Evolutionary conservation across 108 stramenopile species (phyloP).

Genomic region (Pseudonitzschia delicatissima): DNA sequence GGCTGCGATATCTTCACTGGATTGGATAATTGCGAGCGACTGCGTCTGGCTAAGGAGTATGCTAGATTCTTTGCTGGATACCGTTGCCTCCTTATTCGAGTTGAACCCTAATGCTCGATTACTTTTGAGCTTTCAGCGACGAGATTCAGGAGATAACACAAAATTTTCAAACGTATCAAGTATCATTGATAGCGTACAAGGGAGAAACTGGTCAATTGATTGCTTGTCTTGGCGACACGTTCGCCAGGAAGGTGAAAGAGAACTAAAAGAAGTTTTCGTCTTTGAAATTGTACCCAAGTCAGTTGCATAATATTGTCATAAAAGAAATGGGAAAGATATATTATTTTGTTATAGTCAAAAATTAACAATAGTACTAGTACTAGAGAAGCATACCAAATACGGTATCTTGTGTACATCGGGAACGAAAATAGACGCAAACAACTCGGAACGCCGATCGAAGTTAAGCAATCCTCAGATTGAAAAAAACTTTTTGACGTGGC

Average conservation of each 20-base stretch:
- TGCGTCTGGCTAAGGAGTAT: conserved; percentile 61
- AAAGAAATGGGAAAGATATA: not conserved
- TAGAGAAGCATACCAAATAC: too few relatives aligned
- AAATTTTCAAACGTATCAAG: conserved; percentile 59
- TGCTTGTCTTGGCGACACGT: conserved; percentile 60
- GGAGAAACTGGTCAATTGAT: conserved; percentile 53
- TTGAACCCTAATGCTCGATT: conserved; percentile 28
- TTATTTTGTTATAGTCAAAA: not conserved
- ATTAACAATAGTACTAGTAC: too few relatives aligned
- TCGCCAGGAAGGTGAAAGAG: conserved; percentile 13
- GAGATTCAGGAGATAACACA: conserved; percentile 27
- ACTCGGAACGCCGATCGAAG: too few relatives aligned
- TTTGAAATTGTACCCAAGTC: conserved; percentile 34
- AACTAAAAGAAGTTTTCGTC: conserved; percentile 43
- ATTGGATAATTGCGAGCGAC: conserved; percentile 64
- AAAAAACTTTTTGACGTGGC: too few relatives aligned
- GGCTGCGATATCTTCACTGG: conserved; percentile 28
- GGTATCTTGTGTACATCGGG: too few relatives aligned
- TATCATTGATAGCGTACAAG: conserved; percentile 36
- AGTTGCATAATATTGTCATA: not conserved
- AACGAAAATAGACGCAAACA: too few relatives aligned
- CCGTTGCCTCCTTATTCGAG: conserved; percentile 42
- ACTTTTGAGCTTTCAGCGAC: conserved; percentile 65
- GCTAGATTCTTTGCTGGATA: conserved; percentile 58
- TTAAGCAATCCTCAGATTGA: too few relatives aligned